Evolutionary conservation across 805 yeast species (phyloP), one percentile per base, ranked within the genome.

Genomic region (Myxozyma neglecta): DNA sequence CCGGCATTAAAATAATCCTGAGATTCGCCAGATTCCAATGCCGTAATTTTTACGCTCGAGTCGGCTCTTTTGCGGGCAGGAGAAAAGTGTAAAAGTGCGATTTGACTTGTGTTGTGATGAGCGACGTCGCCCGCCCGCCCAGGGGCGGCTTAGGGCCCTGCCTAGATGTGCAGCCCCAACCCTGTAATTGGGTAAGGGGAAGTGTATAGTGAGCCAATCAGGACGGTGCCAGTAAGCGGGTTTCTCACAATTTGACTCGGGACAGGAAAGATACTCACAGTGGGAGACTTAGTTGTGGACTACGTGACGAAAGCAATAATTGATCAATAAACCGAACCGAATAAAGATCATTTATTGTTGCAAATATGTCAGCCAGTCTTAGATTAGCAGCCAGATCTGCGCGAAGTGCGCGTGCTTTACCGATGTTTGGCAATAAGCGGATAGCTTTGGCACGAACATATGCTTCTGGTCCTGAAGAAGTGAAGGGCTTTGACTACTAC

Each of bases 1-100:
- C 47, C 55, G 18, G 55, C 55, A 51, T 51, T 37, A 60, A 52
- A 57, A 60, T 29, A 52, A 46, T 55, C 61, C 61, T 52, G 53
- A 18, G 16, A 13, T 10, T 35, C 35, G 14, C 37, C 42, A 35
- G 45, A 16, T 45, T 24, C 48, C 14, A 39, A 47, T 35, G 39
- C 34, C 40, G 42, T 49, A 59, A 18, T 49, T 50, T 51, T 50
- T 49, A 44, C 43, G 2, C 16, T 42, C 36, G 35, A 52, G 44
- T 20, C 37, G 51, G 57, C 37, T 35, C 37, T 24, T 34, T 34
- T 18, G 45, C 43, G n/a, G 45, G 51, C 29, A 8, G 3, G 20
- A 45, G 34, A 29, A 44, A 6, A 1, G 20, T 3, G 29, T 18
- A 16, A 10, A 16, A 40, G 42, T 10, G 46, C 46, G 18, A 9